phyloP scores from a whole-genome alignment of 257 asterid genomes.

The Solanum neorickii region DNA sequence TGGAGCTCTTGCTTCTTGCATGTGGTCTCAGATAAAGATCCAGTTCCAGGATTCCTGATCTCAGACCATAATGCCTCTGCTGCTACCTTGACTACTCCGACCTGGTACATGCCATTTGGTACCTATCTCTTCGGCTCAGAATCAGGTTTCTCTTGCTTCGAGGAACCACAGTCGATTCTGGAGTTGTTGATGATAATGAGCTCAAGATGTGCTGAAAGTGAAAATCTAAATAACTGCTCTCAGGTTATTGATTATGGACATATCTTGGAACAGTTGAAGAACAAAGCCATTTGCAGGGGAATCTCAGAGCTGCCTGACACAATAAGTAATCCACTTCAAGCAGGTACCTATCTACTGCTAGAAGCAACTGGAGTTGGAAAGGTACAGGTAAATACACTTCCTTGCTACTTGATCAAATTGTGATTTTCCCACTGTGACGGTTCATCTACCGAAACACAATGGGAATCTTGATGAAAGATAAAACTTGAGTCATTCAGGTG shows the following conservation, averaged over 20 bases:
- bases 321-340: slow-evolving; percentile 8
- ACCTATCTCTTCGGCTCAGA: slow-evolving; percentile 13
- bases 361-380: slow-evolving; percentile 9
- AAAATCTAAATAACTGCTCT: not conserved
- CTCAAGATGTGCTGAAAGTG: not conserved
- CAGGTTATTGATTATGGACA: slow-evolving; percentile 2
- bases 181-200: not conserved
- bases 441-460: not conserved
- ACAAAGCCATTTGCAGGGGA: slow-evolving; percentile 6
- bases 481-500: not conserved
- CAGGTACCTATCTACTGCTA: slow-evolving; percentile 11
- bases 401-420: not conserved
- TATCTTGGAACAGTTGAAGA: slow-evolving; percentile 3
- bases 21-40: slow-evolving; percentile 13
- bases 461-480: not conserved
- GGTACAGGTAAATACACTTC: not conserved
- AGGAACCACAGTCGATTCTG: slow-evolving; percentile 10
- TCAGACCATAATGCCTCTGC: not conserved
- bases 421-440: not conserved
- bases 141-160: slow-evolving; percentile 15
- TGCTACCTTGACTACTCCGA: not conserved
- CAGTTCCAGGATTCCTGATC: slow-evolving; percentile 5
- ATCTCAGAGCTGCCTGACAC: not conserved
- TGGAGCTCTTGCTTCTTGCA: slow-evolving; percentile 21
- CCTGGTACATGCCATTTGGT: slow-evolving; percentile 10